phyloP scores from a whole-genome alignment of 108 stramenopile genomes.

The Nitzschia sp. region DNA sequence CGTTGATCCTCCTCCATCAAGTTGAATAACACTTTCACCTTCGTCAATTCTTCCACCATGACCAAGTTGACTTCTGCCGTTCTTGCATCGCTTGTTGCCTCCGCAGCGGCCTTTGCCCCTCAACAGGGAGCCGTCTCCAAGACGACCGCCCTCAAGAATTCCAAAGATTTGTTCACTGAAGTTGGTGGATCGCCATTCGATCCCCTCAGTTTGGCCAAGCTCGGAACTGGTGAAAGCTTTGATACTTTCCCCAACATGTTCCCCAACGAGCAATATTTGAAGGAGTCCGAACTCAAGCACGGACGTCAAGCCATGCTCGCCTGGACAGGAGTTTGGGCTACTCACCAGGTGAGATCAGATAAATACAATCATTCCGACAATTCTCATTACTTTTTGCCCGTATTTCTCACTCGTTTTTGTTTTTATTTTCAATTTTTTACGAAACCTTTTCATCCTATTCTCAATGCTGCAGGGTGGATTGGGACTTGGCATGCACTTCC shows the following conservation, averaged over 20 bases:
- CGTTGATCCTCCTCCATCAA: neutral
- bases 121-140: constrained; percentile 16
- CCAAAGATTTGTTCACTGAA: constrained; percentile 53
- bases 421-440: constrained; percentile 3
- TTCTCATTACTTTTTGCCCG: neutral
- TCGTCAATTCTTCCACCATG: constrained; percentile 42
- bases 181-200: constrained; percentile 60
- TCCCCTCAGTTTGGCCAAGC: constrained; percentile 53
- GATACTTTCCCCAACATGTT: constrained; percentile 93
- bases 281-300: constrained; percentile 94
- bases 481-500: constrained; percentile 87
- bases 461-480: constrained; percentile 47
- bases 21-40: neutral
- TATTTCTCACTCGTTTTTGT: neutral
- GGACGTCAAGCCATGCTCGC: constrained; percentile 91
- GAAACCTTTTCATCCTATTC: neutral
- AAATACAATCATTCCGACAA: neutral
- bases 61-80: constrained; percentile 43
- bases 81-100: constrained; percentile 48
- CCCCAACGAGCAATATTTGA: constrained; percentile 82
- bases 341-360: constrained; percentile 46
- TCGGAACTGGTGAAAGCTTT: constrained; percentile 56
- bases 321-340: constrained; percentile 91
- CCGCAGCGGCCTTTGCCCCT: constrained; percentile 59
- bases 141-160: constrained; percentile 38